phyloP scores from a whole-genome alignment of 345 rosid genomes.

The Crucihimalaya himalaica region DNA sequence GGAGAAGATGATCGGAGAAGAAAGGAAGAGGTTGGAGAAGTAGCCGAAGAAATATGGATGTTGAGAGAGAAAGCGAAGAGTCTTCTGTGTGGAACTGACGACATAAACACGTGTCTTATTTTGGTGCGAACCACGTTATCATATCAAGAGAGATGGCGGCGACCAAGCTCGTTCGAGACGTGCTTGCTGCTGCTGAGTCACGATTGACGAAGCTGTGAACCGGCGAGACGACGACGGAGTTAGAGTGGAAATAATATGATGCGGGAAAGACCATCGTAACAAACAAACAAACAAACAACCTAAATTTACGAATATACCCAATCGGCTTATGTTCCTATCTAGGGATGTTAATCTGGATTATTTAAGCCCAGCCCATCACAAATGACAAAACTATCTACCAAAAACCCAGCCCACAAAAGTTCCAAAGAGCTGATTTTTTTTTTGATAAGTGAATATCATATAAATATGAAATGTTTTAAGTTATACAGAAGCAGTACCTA shows the following conservation, averaged over 20 bases:
- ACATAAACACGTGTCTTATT: constrained; percentile 36
- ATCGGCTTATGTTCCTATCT: no score
- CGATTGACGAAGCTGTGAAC: background rate
- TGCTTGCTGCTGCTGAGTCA: constrained; percentile 19
- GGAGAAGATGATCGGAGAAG: constrained; percentile 43
- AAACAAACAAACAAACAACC: background rate
- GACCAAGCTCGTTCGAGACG: constrained; percentile 19
- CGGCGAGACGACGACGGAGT: constrained; percentile 10
- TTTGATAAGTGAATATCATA: no score
- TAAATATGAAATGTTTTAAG: no score
- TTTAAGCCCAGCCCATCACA: no score
- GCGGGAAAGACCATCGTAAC: constrained; percentile 6
- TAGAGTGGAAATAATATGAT: background rate
- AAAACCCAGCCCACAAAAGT: no score
- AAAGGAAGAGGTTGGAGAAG: constrained; percentile 19
- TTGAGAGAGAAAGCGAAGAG: constrained; percentile 31
- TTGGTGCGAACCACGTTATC: background rate
- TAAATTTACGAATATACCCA: no score
- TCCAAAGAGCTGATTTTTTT: no score
- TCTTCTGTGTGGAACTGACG: constrained; percentile 49
- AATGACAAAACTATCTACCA: no score
- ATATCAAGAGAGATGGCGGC: background rate
- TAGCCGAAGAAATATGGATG: constrained; percentile 16
- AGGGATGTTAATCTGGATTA: no score
- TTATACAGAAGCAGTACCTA: no score